Evolutionary conservation across 1,139 yeast genomes (phyloP).

Genomic region (Saccharomyces hybrid): DNA sequence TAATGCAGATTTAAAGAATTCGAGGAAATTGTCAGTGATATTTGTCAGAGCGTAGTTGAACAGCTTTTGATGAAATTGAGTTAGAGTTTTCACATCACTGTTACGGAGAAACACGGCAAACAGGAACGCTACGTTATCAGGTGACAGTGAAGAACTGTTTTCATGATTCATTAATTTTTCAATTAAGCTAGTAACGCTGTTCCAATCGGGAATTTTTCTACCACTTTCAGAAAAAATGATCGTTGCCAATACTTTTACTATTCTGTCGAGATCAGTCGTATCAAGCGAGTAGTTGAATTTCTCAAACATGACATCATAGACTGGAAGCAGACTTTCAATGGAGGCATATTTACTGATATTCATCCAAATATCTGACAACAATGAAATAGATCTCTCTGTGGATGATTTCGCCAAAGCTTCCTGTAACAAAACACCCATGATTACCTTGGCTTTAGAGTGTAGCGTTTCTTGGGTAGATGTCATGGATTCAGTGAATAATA

Average conservation of each 20-base stretch:
- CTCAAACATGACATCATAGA: conserved; percentile 36
- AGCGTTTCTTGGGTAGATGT: conserved; percentile 63
- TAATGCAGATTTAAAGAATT: conserved; percentile 42
- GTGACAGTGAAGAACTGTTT: conserved; percentile 14
- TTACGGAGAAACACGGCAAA: conserved; percentile 51
- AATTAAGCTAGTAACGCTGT: conserved; percentile 14
- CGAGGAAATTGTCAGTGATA: conserved; percentile 38
- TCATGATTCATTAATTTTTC: conserved; percentile 12
- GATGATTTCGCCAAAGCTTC: conserved; percentile 31
- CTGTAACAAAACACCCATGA: conserved; percentile 41
- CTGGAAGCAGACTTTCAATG: conserved; percentile 43
- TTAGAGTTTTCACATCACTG: conserved; percentile 44
- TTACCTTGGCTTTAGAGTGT: conserved; percentile 59
- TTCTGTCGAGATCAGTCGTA: conserved; percentile 10
- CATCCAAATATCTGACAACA: conserved; percentile 53
- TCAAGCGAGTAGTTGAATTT: conserved; percentile 9
- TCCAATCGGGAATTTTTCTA: conserved; percentile 43
- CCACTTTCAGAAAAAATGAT: conserved; percentile 64
- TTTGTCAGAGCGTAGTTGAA: conserved; percentile 34
- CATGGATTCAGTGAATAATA: conserved; percentile 66
- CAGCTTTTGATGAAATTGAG: conserved; percentile 41
- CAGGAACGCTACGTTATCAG: conserved; percentile 30
- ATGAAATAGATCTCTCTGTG: conserved; percentile 31
- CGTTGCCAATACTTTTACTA: conserved; percentile 34
- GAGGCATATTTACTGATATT: conserved; percentile 59